These are phyloP conservation scores for Xerocomus potaroensis DNA, from an alignment of 768 basidiomycete species.

Conservation along the genomic window DNA sequence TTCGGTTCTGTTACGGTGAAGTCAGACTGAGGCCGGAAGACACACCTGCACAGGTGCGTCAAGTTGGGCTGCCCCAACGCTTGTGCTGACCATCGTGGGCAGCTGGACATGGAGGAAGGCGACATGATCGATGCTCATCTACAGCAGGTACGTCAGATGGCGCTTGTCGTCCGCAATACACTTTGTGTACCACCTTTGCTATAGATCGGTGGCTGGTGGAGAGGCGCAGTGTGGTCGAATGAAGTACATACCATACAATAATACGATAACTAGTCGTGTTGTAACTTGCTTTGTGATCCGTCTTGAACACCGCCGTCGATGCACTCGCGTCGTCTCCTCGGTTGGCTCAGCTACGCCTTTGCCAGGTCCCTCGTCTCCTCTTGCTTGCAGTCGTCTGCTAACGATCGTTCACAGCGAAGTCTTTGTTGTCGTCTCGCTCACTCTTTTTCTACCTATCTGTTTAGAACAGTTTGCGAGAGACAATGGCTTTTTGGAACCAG, in stretches of 20 bases:
- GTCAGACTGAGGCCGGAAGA: constrained; percentile 42
- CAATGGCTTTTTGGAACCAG: constrained; percentile 76
- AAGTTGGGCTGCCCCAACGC: background rate
- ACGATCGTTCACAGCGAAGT: constrained; percentile 50
- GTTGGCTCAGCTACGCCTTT: constrained; percentile 85
- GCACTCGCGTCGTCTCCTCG: constrained; percentile 43
- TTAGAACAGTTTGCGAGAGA: constrained; percentile 87
- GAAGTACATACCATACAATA: too few relatives aligned
- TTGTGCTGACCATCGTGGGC: constrained; percentile 1
- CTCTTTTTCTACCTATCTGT: constrained; percentile 78
- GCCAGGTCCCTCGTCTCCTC: constrained; percentile 49
- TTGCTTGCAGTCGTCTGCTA: background rate
- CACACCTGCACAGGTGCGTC: constrained; percentile 51
- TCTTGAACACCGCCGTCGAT: constrained; percentile 3
- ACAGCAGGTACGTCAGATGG: constrained; percentile 42
- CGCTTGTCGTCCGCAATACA: background rate
- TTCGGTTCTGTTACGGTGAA: constrained; percentile 59
- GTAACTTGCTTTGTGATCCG: background rate
- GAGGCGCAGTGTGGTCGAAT: background rate
- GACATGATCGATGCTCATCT: constrained; percentile 60
- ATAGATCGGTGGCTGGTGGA: constrained; percentile 22
- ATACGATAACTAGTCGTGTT: background rate
- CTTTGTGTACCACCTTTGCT: background rate
- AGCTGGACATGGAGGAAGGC: constrained; percentile 59
- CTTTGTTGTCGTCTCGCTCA: constrained; percentile 77